Conservation (phyloP, 192 early-diverging fungal species). For the Cladochytrium replicatum region DNA sequence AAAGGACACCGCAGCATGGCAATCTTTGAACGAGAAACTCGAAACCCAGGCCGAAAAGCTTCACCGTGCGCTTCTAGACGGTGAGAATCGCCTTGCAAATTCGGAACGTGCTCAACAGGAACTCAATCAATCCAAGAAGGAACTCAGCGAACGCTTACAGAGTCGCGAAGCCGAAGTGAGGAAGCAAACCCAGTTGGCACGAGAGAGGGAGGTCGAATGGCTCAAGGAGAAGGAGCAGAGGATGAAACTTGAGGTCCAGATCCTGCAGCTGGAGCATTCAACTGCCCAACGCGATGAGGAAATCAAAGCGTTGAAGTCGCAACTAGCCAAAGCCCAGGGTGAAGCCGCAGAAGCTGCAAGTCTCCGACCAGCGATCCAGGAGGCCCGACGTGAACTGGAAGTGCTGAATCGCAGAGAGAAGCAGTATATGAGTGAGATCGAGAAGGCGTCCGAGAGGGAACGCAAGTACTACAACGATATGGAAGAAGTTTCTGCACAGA, state of each 20-base stretch:
- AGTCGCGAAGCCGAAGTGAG: slow-evolving; percentile 27
- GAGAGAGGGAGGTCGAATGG: slow-evolving; percentile 26
- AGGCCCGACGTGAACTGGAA: slow-evolving; percentile 24
- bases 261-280: slow-evolving; percentile 21
- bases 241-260: slow-evolving; percentile 26
- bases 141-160: slow-evolving; percentile 20
- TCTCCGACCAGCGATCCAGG: slow-evolving; percentile 10
- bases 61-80: slow-evolving; percentile 6
- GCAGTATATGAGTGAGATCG: slow-evolving; percentile 30
- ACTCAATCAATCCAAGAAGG: slow-evolving; percentile 15
- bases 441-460: slow-evolving; percentile 18
- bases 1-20: slow-evolving; percentile 15
- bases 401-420: slow-evolving; percentile 24
- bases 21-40: slow-evolving; percentile 10
- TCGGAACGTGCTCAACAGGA: slow-evolving; percentile 22
- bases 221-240: slow-evolving; percentile 21
- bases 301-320: slow-evolving; percentile 15
- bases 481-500: slow-evolving; percentile 21
- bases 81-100: slow-evolving; percentile 6
- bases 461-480: slow-evolving; percentile 25
- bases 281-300: slow-evolving; percentile 25
- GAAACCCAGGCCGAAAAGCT: slow-evolving; percentile 21
- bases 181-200: slow-evolving; percentile 20
- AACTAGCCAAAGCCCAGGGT: slow-evolving; percentile 11
- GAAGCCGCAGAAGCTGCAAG: slow-evolving; percentile 18